Evolutionary conservation across 495 filamentous ascomycete species (phyloP).

Genomic region (Aspergillus baeticus): DNA sequence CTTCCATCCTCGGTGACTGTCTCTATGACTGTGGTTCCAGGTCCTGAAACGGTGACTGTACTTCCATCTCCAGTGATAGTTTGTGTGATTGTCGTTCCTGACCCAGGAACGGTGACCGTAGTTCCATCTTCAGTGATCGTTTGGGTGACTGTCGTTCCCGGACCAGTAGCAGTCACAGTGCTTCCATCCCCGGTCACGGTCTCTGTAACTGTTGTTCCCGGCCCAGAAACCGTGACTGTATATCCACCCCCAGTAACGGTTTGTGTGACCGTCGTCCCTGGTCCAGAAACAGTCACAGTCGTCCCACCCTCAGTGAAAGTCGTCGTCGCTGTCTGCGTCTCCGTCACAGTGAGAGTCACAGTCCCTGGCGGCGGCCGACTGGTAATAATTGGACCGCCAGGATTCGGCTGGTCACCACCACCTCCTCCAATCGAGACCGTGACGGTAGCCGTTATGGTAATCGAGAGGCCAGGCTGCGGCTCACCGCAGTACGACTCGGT

Average conservation of each 20-base stretch:
- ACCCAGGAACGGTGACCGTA: conserved; percentile 10
- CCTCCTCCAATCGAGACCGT: no score
- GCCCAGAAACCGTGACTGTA: conserved; percentile 7
- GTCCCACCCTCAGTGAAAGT: background rate
- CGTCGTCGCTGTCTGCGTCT: background rate
- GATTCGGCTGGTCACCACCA: no score
- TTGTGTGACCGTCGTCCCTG: background rate
- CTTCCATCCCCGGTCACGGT: conserved; percentile 23
- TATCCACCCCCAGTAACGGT: conserved; percentile 29
- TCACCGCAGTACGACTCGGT: background rate
- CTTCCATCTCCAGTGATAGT: background rate
- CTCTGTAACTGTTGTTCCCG: conserved; percentile 18
- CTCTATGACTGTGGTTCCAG: conserved; percentile 4
- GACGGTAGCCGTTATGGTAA: background rate
- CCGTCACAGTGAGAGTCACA: background rate
- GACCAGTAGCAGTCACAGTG: background rate
- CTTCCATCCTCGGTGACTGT: background rate
- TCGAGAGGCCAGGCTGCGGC: background rate
- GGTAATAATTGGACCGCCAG: no score
- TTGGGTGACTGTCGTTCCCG: background rate
- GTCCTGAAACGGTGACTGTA: conserved; percentile 10
- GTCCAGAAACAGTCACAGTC: background rate
- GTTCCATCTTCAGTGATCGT: background rate
- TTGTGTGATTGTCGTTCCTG: background rate
- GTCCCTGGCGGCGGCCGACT: no score